Conservation (phyloP, 495 filamentous ascomycete genomes). For the Penicillium steckii region DNA sequence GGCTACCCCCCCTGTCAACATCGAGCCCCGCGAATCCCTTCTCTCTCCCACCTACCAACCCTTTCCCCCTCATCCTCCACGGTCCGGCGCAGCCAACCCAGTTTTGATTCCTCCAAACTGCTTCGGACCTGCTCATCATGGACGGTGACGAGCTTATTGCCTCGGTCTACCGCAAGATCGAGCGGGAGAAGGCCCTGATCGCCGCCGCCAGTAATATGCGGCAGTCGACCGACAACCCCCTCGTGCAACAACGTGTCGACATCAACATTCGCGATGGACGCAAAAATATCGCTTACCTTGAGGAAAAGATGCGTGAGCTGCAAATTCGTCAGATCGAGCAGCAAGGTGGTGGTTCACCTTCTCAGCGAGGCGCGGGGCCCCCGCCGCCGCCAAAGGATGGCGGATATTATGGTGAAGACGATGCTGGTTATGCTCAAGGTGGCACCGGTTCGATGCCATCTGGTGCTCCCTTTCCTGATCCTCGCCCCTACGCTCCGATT, state of each 20-base stretch:
- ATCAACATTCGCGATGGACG: conserved; percentile 89
- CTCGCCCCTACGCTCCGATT: conserved; percentile 63
- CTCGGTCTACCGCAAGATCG: conserved; percentile 95
- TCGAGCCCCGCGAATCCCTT: conserved; percentile 40
- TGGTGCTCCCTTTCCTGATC: conserved; percentile 74
- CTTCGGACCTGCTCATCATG: conserved; percentile 37
- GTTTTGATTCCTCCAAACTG: conserved; percentile 8
- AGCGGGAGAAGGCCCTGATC: conserved; percentile 94
- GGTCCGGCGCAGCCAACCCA: conserved; percentile 1
- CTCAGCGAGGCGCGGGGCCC: conserved; percentile 40
- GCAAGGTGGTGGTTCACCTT: conserved; percentile 44
- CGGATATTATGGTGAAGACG: conserved; percentile 47
- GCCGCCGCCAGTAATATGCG: conserved; percentile 91
- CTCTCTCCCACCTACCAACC: conserved; percentile 23
- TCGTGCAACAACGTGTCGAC: conserved; percentile 84
- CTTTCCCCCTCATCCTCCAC: conserved; percentile 11
- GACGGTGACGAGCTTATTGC: conserved; percentile 72
- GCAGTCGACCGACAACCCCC: conserved; percentile 88
- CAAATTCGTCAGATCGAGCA: conserved; percentile 74
- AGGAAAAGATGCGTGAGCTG: conserved; percentile 84
- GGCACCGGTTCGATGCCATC: conserved; percentile 76
- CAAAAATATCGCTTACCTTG: conserved; percentile 90
- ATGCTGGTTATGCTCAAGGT: conserved; percentile 55
- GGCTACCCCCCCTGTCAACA: conserved; percentile 39
- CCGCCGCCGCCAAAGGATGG: conserved; percentile 67